phyloP scores from a whole-genome alignment of 257 asterid species.

The Echium plantagineum region DNA sequence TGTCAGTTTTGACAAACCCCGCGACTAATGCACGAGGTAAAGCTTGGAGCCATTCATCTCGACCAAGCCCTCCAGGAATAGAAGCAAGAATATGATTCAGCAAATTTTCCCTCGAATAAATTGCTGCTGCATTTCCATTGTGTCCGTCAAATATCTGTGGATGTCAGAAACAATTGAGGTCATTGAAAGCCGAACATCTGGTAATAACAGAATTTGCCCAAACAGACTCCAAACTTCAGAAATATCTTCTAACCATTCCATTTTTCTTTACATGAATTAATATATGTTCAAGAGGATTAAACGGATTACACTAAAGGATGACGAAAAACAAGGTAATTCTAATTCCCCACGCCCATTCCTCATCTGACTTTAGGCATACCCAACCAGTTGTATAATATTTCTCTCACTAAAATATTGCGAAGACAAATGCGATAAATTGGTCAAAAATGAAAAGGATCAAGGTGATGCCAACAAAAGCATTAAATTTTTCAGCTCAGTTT shows the following conservation, averaged over 20 bases:
- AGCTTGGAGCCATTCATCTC: conserved; percentile 85
- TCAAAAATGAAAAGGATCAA: not conserved
- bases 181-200: not conserved
- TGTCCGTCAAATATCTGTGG: conserved; percentile 76
- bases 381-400: not conserved
- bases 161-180: not conserved
- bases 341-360: not conserved
- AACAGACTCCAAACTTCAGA: not conserved
- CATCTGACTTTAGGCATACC: not conserved
- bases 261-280: not conserved
- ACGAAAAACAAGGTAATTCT: no score
- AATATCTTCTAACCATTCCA: not conserved
- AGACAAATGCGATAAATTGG: not conserved
- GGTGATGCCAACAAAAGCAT: not conserved
- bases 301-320: no score
- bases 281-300: no score
- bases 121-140: conserved; percentile 71
- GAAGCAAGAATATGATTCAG: conserved; percentile 48
- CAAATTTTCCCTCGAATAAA: conserved; percentile 53
- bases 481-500: not conserved
- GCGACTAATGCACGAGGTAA: conserved; percentile 85
- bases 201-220: no score
- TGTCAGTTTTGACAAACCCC: conserved; percentile 80
- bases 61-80: conserved; percentile 52
- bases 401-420: not conserved